A percentile compares a stretch with the other conserved stretches of the same genome.
Evolutionary conservation across 1,284 basidiomycete genomes (phyloP).

Genomic region (Leccinum insolens): DNA sequence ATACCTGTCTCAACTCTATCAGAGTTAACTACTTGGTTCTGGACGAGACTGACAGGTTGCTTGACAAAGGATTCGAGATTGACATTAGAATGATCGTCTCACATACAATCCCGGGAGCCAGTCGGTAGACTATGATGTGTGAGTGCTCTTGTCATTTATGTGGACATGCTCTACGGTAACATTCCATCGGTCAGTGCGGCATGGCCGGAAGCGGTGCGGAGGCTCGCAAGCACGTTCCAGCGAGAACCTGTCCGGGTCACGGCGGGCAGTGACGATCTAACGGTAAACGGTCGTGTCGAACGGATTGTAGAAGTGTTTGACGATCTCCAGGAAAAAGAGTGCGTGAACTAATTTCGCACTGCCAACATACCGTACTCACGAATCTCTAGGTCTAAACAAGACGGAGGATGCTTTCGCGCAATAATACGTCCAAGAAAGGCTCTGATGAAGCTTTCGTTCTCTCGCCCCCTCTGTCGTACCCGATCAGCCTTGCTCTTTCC

Average conservation of each 20-base stretch:
- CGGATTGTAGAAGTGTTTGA: conserved; percentile 91
- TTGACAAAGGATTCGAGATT: conserved; percentile 98
- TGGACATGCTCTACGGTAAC: background rate
- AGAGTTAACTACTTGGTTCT: conserved; percentile 92
- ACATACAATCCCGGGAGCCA: conserved; percentile 63
- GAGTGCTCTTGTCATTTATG: conserved; percentile 31
- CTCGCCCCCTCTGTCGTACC: background rate
- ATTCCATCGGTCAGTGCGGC: conserved; percentile 83
- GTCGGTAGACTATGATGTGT: conserved; percentile 94
- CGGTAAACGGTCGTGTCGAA: conserved; percentile 90
- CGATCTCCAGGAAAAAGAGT: conserved; percentile 88
- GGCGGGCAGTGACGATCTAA: conserved; percentile 94
- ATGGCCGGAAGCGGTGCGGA: conserved; percentile 96
- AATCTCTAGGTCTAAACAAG: conserved; percentile 62
- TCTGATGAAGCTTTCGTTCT: too few species aligned
- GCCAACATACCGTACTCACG: background rate
- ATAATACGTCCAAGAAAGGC: too few species aligned
- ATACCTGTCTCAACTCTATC: conserved; percentile 1
- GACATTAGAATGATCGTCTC: conserved; percentile 94
- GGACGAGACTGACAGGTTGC: conserved; percentile 98
- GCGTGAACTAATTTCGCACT: conserved; percentile 27
- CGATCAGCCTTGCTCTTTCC: background rate
- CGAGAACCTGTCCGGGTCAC: conserved; percentile 87
- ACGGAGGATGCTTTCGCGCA: conserved; percentile 53
- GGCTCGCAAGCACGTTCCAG: conserved; percentile 92